Base-by-base conservation (phyloP, 768 basidiomycete genomes). In the Trametes cinnabarina region DNA sequence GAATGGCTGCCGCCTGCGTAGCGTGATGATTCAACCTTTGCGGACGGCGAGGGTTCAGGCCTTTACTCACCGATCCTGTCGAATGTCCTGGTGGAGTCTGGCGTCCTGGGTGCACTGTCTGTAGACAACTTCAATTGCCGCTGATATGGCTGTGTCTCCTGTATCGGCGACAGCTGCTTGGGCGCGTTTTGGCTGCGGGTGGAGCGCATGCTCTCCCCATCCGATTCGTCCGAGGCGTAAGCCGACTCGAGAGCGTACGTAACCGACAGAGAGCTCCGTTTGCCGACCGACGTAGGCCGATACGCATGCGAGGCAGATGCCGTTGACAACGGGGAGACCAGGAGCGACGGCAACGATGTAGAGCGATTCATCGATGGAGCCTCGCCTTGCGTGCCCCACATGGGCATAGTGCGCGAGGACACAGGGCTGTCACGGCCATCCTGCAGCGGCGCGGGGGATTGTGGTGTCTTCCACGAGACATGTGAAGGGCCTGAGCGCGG, bases 131-230 rank as follows among this genome's bases (percentile, higher is more conserved):
- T 71, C 57, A 71, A 73, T 47, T 77, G 75, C 0, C 83, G 83
- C 6, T 84, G 83, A 53, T 83, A 66, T 64, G 86, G 86, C 23
- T 61, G 83, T 62, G 80, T 80, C 70, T 88, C 87, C 9, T 77
- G 77, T 39, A 88, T 87, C 0, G 87, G 86, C 1, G 86, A 86
- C 35, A 88, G 77, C 43, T 79, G 85, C 66, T 65, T 55, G 63
- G 50, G 51, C 51, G 37, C 46, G 55, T 77, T 78, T 39, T 76
- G 77, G 9, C 76, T 72, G 56, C 78, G 59, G 39, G 35, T 42
- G 32, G 52, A 61, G 40, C 20, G 44, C 50, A 41, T 43, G 54
- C 57, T 58, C 34, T 51, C 61, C n/a, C 41, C 44, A 40, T 63
- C 58, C 46, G 62, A 58, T 39, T 59, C 62, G 40, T 63, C 62